phyloP scores from a whole-genome alignment of 1,284 basidiomycete genomes.

The Papiliotrema nemorosa region DNA sequence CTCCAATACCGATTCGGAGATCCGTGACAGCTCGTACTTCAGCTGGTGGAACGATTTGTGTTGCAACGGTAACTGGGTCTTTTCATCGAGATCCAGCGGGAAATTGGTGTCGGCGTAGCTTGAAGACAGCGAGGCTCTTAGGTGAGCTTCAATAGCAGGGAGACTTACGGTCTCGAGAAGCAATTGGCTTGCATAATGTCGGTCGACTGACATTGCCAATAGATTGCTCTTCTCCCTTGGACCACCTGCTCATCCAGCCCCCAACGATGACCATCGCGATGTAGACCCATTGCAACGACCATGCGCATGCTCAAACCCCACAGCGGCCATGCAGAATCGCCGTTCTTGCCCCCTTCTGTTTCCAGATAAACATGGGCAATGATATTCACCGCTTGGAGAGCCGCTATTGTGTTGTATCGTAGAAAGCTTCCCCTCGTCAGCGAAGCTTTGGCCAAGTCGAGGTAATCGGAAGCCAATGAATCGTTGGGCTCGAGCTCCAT shows the following conservation, averaged over 20 bases:
- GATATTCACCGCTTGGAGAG: constrained; percentile 29
- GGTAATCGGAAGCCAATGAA: constrained; percentile 30
- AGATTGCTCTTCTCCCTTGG: constrained; percentile 14
- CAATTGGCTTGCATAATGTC: constrained; percentile 30
- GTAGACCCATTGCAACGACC: constrained; percentile 31
- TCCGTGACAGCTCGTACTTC: no score
- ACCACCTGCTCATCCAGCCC: constrained; percentile 27
- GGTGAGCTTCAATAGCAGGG: constrained; percentile 10
- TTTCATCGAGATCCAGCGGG: neutral
- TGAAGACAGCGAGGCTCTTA: neutral
- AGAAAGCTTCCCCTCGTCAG: constrained; percentile 37
- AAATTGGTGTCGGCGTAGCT: constrained; percentile 13
- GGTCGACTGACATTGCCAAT: constrained; percentile 24
- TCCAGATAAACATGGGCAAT: constrained; percentile 18
- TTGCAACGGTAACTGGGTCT: no score
- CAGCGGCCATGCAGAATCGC: constrained; percentile 38
- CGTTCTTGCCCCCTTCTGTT: constrained; percentile 31
- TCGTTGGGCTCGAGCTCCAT: constrained; percentile 38
- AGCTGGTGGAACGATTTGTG: neutral
- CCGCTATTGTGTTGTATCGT: constrained; percentile 35
- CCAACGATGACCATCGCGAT: constrained; percentile 44
- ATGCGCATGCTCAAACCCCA: constrained; percentile 33
- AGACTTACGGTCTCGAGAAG: constrained; percentile 23
- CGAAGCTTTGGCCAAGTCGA: constrained; percentile 27
- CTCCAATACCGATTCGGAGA: no score